Evolutionary conservation across 495 filamentous ascomycete genomes (phyloP).

Genomic region (Aspergillus nanangensis): DNA sequence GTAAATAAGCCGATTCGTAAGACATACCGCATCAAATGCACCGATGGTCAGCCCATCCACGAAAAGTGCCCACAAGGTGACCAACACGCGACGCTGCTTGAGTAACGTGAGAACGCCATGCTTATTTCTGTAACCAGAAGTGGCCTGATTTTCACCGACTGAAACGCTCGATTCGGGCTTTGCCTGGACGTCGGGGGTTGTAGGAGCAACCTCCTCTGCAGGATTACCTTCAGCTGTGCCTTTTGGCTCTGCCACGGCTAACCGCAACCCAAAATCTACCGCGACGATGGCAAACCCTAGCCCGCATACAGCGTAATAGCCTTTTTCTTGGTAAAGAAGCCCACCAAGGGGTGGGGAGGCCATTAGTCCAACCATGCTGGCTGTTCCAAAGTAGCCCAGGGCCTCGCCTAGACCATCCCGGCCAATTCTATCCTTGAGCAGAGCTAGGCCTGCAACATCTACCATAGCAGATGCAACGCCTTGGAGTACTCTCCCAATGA

Average conservation of each 20-base stretch:
- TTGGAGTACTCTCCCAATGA: conserved; percentile 63
- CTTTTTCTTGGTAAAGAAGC: conserved; percentile 57
- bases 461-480: conserved; percentile 67
- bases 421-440: conserved; percentile 69
- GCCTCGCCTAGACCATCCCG: conserved; percentile 53
- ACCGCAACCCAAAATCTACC: conserved; percentile 58
- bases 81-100: conserved; percentile 11
- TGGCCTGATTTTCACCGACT: not conserved
- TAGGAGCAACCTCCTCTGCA: too few species aligned
- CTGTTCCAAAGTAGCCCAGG: conserved; percentile 62
- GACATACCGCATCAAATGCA: conserved; percentile 17
- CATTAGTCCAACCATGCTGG: conserved; percentile 60
- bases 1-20: not conserved
- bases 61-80: conserved; percentile 14
- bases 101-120: too few species aligned
- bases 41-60: conserved; percentile 14
- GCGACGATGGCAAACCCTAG: conserved; percentile 59
- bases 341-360: conserved; percentile 68
- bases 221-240: too few species aligned
- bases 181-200: too few species aligned
- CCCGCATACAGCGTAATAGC: conserved; percentile 63
- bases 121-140: conserved; percentile 2
- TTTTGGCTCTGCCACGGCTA: conserved; percentile 68
- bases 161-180: not conserved
- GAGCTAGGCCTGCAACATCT: conserved; percentile 59